A percentile compares a stretch with the other conserved stretches of the same genome.
Conservation (phyloP, 2,329 filamentous ascomycete species). For the Trichoderma sp. region DNA sequence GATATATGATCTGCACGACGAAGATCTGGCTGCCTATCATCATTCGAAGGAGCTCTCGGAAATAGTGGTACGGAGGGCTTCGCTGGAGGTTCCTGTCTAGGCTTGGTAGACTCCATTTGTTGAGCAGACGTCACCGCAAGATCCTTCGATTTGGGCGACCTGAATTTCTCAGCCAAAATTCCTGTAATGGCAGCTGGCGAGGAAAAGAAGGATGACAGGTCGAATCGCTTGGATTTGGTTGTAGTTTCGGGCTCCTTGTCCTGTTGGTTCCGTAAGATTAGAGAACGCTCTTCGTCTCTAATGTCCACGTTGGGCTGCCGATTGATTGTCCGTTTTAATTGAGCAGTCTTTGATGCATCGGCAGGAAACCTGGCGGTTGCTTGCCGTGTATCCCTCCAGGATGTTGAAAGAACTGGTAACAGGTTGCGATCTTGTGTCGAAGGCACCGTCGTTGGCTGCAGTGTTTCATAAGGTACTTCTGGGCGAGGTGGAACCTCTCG, state of each 20-base stretch:
- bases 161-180: slow-evolving; percentile 38
- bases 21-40: slow-evolving; percentile 37
- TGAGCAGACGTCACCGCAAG: slow-evolving; percentile 26
- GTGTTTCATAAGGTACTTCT: slow-evolving; percentile 38
- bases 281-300: slow-evolving; percentile 48
- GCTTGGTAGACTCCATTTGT: neutral
- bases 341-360: slow-evolving; percentile 23
- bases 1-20: slow-evolving; percentile 38
- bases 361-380: slow-evolving; percentile 23
- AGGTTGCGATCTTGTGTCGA: slow-evolving; percentile 29
- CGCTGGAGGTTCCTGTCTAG: slow-evolving; percentile 24
- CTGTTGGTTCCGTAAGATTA: slow-evolving; percentile 40
- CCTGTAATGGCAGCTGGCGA: slow-evolving; percentile 50
- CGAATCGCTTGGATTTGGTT: slow-evolving; percentile 42
- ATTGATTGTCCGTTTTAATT: slow-evolving; percentile 20
- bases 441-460: slow-evolving; percentile 35
- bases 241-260: slow-evolving; percentile 30
- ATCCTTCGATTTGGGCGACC: slow-evolving; percentile 32
- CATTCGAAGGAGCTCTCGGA: slow-evolving; percentile 38
- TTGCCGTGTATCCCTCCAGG: slow-evolving; percentile 28
- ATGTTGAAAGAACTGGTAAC: slow-evolving; percentile 46
- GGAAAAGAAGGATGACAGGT: slow-evolving; percentile 60
- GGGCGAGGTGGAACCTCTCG: slow-evolving; percentile 45
- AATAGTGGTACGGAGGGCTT: slow-evolving; percentile 46
- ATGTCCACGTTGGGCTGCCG: slow-evolving; percentile 21